Evolutionary conservation across 306 rosid genomes (phyloP).

Genomic region (Vigna angularis): DNA sequence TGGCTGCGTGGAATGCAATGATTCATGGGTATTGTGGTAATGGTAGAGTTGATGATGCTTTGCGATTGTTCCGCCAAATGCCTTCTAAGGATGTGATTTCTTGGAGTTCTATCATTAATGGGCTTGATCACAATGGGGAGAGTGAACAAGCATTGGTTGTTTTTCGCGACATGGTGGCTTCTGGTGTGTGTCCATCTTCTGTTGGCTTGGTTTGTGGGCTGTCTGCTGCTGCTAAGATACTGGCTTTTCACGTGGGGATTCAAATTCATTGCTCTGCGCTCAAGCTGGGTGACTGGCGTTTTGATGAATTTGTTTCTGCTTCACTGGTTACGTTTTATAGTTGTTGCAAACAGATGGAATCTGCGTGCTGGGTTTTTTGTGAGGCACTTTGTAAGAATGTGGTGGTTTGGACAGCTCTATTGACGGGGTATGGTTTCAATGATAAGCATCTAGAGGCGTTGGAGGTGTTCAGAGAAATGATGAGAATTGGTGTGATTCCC

Average conservation of each 20-base stretch:
- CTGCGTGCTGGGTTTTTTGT: constrained; percentile 52
- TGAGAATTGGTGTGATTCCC: constrained; percentile 54
- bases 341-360: constrained; percentile 63
- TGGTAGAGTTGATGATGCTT: constrained; percentile 70
- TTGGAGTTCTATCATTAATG: constrained; percentile 79
- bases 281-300: constrained; percentile 58
- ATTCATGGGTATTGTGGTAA: constrained; percentile 70
- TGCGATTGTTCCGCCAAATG: constrained; percentile 65
- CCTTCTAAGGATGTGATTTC: constrained; percentile 70
- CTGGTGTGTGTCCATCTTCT: constrained; percentile 54
- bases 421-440: constrained; percentile 77
- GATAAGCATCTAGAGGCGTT: constrained; percentile 59
- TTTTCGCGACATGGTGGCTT: constrained; percentile 61
- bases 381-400: constrained; percentile 63
- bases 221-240: constrained; percentile 66
- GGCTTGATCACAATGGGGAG: constrained; percentile 75
- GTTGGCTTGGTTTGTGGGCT: constrained; percentile 69
- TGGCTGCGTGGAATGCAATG: constrained; percentile 86
- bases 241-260: constrained; percentile 54
- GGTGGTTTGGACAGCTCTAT: constrained; percentile 85
- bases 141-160: constrained; percentile 64
- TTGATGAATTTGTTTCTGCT: constrained; percentile 67
- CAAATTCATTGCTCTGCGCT: constrained; percentile 66
- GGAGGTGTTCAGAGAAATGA: constrained; percentile 66
- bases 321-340: constrained; percentile 81